A percentile compares a stretch with the other conserved stretches of the same genome.
Evolutionary conservation across 2,329 filamentous ascomycete genomes (phyloP).

Genomic region (Dryadomyces quercivorus): DNA sequence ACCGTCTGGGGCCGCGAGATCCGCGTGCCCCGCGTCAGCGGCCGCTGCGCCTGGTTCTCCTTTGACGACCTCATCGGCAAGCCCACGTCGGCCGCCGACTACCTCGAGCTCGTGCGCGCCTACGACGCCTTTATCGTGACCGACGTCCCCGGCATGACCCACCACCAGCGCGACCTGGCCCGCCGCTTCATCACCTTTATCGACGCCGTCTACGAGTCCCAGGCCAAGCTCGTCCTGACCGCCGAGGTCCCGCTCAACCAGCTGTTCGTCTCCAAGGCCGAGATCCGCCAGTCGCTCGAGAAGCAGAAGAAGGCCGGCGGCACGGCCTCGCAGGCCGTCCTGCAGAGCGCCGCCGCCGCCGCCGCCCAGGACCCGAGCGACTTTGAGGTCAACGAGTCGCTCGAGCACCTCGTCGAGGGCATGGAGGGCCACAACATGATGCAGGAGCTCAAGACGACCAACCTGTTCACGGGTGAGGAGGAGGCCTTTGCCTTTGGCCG

Average conservation of each 20-base stretch:
- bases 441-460: slow-evolving; percentile 70
- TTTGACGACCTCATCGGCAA: slow-evolving; percentile 85
- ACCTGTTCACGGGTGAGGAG: slow-evolving; percentile 86
- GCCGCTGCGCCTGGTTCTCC: slow-evolving; percentile 77
- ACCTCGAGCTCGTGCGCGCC: slow-evolving; percentile 76
- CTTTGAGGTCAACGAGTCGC: slow-evolving; percentile 48
- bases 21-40: slow-evolving; percentile 74
- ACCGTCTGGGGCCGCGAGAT: slow-evolving; percentile 90
- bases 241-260: slow-evolving; percentile 74
- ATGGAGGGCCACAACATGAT: slow-evolving; percentile 61
- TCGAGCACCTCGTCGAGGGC: slow-evolving; percentile 78
- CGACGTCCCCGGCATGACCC: slow-evolving; percentile 83
- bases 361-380: slow-evolving; percentile 3
- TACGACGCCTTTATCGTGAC: slow-evolving; percentile 92
- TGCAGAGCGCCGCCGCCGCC: neutral
- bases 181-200: slow-evolving; percentile 95
- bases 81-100: slow-evolving; percentile 88
- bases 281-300: slow-evolving; percentile 49
- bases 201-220: slow-evolving; percentile 83
- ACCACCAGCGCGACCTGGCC: slow-evolving; percentile 74
- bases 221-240: slow-evolving; percentile 92
- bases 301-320: slow-evolving; percentile 25
- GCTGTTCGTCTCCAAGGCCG: slow-evolving; percentile 67
- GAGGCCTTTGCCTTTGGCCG: slow-evolving; percentile 93
- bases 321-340: slow-evolving; percentile 9